phyloP scores from a whole-genome alignment of 2,329 filamentous ascomycete genomes.

The Bretziella fagacearum region DNA sequence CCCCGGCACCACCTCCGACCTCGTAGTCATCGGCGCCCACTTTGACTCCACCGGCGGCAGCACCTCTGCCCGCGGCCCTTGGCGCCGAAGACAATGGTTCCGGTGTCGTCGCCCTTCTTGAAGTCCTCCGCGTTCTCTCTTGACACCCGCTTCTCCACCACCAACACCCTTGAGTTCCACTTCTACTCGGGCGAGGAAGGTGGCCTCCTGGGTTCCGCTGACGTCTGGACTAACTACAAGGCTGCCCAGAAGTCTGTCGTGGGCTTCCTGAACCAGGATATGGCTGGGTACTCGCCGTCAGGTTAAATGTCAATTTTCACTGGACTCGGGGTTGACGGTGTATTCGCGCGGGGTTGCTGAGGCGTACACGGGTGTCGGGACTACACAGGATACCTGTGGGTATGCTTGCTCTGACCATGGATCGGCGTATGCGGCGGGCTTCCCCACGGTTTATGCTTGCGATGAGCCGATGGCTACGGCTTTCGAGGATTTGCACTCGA shows the following conservation, averaged over 20 bases:
- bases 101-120: conserved; percentile 29
- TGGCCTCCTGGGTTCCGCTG: conserved; percentile 31
- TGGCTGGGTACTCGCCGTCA: conserved; percentile 32
- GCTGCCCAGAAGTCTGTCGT: conserved; percentile 24
- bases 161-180: conserved; percentile 35
- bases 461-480: conserved; percentile 22
- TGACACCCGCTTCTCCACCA: conserved; percentile 18
- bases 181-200: conserved; percentile 34
- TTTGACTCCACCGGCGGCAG: conserved; percentile 26
- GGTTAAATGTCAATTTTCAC: conserved; percentile 29
- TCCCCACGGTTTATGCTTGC: conserved; percentile 24
- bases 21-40: conserved; percentile 29
- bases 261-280: conserved; percentile 34
- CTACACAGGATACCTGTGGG: conserved; percentile 24
- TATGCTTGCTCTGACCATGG: conserved; percentile 31
- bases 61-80: conserved; percentile 21
- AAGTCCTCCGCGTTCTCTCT: conserved; percentile 29
- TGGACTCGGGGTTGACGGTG: conserved; percentile 24
- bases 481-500: conserved; percentile 21
- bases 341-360: conserved; percentile 22
- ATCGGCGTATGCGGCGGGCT: conserved; percentile 22
- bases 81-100: conserved; percentile 35
- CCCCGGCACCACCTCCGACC: conserved; percentile 24
- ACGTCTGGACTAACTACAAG: conserved; percentile 28
- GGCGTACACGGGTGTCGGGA: conserved; percentile 20